Conservation (phyloP, 345 rosid genomes). For the Eucalyptus victrix region DNA sequence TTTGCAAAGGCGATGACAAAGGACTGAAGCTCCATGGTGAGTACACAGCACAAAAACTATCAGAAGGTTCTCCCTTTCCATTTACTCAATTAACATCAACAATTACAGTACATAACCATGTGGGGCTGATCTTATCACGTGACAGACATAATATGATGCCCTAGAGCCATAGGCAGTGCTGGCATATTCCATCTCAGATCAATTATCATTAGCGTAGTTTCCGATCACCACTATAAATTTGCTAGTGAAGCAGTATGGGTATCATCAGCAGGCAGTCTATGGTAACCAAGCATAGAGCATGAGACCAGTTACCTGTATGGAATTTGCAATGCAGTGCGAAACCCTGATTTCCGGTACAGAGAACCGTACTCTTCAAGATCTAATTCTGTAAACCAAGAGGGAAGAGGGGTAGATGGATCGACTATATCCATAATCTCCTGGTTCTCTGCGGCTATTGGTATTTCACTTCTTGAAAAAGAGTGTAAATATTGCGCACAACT, state of each 20-base stretch:
- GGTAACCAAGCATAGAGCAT: not conserved
- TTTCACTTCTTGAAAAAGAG: constrained; percentile 38
- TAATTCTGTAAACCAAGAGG: constrained; percentile 41
- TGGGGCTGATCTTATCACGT: not conserved
- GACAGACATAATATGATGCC: not conserved
- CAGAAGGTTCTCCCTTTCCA: not conserved
- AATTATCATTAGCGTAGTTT: not conserved
- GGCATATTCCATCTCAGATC: not conserved
- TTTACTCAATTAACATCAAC: not conserved
- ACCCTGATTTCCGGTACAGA: constrained; percentile 41
- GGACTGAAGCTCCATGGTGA: not conserved
- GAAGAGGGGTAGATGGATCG: constrained; percentile 38
- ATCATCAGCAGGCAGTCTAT: not conserved
- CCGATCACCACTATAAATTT: not conserved
- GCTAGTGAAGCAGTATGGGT: not conserved
- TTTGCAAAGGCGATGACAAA: not conserved
- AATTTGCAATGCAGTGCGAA: constrained; percentile 33
- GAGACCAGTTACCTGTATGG: constrained; percentile 29
- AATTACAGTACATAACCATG: not conserved
- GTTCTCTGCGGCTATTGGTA: constrained; percentile 39
- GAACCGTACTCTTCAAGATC: constrained; percentile 36
- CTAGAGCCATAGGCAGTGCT: not conserved
- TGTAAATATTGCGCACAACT: constrained; percentile 25
- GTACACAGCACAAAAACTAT: not conserved
- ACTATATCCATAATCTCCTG: constrained; percentile 53